These are phyloP conservation scores for Microdochium bolleyi DNA, from an alignment of 2,329 filamentous ascomycete species.

Conservation along the genomic window DNA sequence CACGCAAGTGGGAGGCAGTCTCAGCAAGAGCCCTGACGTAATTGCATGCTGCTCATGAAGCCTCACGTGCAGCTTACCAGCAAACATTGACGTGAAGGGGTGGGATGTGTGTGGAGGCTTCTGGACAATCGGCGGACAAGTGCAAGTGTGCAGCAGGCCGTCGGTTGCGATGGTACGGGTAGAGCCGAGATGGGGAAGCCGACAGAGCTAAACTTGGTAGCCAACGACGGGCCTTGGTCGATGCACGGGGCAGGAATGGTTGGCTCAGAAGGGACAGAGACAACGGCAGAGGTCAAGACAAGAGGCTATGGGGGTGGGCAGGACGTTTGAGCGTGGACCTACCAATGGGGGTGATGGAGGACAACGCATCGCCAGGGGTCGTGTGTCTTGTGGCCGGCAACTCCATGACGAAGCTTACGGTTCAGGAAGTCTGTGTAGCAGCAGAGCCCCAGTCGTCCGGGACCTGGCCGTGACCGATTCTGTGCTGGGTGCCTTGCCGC, in stretches of 20 bases:
- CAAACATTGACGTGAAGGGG: too few species aligned
- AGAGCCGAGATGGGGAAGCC: background rate
- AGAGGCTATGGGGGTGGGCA: background rate
- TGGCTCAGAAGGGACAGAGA: background rate
- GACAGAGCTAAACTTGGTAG: background rate
- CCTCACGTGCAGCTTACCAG: too few species aligned
- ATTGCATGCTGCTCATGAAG: too few species aligned
- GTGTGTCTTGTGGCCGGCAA: background rate
- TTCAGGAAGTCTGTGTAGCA: background rate
- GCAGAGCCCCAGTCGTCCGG: too few species aligned
- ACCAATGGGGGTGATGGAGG: background rate
- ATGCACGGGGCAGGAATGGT: background rate
- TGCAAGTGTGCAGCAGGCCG: background rate
- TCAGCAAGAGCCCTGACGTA: too few species aligned
- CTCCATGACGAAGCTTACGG: background rate
- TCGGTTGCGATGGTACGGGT: background rate
- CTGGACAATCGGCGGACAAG: too few species aligned
- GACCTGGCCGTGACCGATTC: too few species aligned
- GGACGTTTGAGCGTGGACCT: background rate
- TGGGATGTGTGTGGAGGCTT: too few species aligned
- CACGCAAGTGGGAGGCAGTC: too few species aligned
- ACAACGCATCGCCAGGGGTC: background rate
- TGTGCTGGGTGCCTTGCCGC: too few species aligned
- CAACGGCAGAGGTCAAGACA: conserved; percentile 9
- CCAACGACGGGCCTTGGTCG: background rate